Base-by-base conservation (phyloP, 2,329 filamentous ascomycete genomes). In the Pseudogymnoascus sp. region DNA sequence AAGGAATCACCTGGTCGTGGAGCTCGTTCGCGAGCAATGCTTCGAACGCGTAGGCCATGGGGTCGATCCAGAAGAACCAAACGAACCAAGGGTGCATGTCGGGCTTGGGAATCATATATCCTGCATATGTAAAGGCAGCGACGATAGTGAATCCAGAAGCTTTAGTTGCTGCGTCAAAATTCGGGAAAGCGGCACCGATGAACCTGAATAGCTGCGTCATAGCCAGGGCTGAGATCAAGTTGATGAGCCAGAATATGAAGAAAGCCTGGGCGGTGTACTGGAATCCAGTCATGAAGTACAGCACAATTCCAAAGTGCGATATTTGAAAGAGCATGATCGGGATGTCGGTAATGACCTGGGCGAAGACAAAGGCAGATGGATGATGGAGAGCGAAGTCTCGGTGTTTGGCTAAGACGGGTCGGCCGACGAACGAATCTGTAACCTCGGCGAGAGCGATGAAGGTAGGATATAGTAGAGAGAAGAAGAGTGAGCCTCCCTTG, bases 11-110 rank as follows among this genome's bases (percentile, higher is more conserved):
- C 87, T 74, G 37, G 73, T 74, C 74, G 64, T 87, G 79, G 62
- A 91, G 90, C 69, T 91, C 88, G 66, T 91, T 91, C 0, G 84
- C 77, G 68, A 90, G 77, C 0, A 91, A 71, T 0, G 81, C 81
- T 64, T 90, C 84, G 62, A 90, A 91, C 0, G 78, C 84, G 62
- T 90, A 90, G 0, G 87, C 82, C 3, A 91, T 74, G 0, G 87
- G 87, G 64, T 88, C 80, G 20, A 87, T 80, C 82, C 83, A 86
- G 63, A 79, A 84, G 2, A 87, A 70, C 84, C 84, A 87, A 2
- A 76, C 73, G 25, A 87, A 80, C 82, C 83, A 87, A 0, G 80
- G 79, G 43, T 83, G 81, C 84, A 87, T 87, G 62, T 82, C 75
- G 20, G 77, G 78, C 28, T 84, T 82, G 3, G 77, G 77, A 61